These are phyloP conservation scores for Trichoderma gamsii DNA, from an alignment of 495 filamentous ascomycete genomes.

Conservation along the genomic window DNA sequence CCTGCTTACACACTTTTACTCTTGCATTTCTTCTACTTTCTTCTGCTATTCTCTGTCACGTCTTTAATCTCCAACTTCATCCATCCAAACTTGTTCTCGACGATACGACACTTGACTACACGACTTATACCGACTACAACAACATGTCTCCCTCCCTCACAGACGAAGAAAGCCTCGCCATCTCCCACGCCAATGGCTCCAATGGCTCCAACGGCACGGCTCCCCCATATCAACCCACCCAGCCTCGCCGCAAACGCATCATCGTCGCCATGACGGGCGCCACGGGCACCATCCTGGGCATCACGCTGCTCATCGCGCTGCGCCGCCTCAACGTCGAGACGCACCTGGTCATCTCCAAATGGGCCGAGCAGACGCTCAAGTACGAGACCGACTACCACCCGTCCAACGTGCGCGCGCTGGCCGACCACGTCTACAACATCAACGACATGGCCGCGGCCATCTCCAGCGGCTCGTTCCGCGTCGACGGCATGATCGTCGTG, in stretches of 20 bases:
- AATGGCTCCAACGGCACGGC: neutral
- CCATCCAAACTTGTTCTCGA: too few species aligned
- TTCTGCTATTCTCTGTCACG: too few species aligned
- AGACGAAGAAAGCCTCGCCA: neutral
- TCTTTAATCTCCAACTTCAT: too few species aligned
- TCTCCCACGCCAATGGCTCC: neutral
- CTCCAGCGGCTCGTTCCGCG: constrained; percentile 33
- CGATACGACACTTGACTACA: neutral
- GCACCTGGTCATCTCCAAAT: constrained; percentile 40
- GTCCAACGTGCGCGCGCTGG: constrained; percentile 27
- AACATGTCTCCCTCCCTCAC: neutral
- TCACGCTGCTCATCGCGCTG: constrained; percentile 33
- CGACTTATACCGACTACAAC: neutral
- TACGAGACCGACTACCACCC: constrained; percentile 37
- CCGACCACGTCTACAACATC: constrained; percentile 35
- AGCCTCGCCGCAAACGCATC: constrained; percentile 20
- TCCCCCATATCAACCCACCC: neutral
- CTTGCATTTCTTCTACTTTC: too few species aligned
- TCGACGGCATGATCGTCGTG: constrained; percentile 38
- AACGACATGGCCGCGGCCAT: constrained; percentile 36
- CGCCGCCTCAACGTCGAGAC: constrained; percentile 37
- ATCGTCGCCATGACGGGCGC: constrained; percentile 40
- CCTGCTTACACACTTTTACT: too few species aligned
- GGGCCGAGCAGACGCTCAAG: constrained; percentile 38
- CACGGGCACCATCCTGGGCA: constrained; percentile 35